A percentile compares a stretch with the other conserved stretches of the same genome.
Evolutionary conservation across 2,329 filamentous ascomycete genomes (phyloP).

Genomic region (Cyanodermella asteris): DNA sequence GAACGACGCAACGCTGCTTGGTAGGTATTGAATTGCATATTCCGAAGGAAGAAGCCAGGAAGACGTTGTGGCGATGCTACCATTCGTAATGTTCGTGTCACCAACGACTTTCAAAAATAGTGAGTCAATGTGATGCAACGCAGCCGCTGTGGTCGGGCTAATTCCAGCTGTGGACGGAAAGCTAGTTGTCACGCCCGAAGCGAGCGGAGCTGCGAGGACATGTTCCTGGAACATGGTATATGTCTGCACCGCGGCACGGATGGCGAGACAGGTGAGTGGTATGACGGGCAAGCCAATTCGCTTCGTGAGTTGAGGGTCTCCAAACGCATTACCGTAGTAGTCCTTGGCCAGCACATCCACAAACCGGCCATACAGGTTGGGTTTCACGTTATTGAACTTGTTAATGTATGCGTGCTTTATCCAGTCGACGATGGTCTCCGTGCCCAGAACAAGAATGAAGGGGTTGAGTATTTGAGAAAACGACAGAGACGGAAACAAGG

Average conservation of each 20-base stretch:
- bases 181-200: conserved; percentile 40
- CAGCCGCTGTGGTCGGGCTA: conserved; percentile 55
- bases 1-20: too few relatives aligned
- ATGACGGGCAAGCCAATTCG: conserved; percentile 79
- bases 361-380: conserved; percentile 69
- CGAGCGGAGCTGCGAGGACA: conserved; percentile 51
- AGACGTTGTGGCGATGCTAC: conserved; percentile 47
- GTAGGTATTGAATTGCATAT: too few relatives aligned
- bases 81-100: conserved; percentile 29
- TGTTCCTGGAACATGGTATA: conserved; percentile 96
- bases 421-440: conserved; percentile 91
- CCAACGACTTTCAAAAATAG: conserved; percentile 1
- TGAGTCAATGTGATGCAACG: conserved; percentile 64
- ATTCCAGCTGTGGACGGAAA: conserved; percentile 30
- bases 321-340: conserved; percentile 92
- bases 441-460: conserved; percentile 81
- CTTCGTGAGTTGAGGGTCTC: conserved; percentile 71
- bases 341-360: conserved; percentile 90
- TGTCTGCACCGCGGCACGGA: conserved; percentile 81
- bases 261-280: conserved; percentile 80
- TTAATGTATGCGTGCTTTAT: conserved; percentile 95
- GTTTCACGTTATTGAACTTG: conserved; percentile 96
- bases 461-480: conserved; percentile 58
- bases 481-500: conserved; percentile 64
- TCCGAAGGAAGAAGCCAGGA: too few relatives aligned